Base-by-base conservation (phyloP, 495 filamentous ascomycete species). In the Penicillium malachiteum region DNA sequence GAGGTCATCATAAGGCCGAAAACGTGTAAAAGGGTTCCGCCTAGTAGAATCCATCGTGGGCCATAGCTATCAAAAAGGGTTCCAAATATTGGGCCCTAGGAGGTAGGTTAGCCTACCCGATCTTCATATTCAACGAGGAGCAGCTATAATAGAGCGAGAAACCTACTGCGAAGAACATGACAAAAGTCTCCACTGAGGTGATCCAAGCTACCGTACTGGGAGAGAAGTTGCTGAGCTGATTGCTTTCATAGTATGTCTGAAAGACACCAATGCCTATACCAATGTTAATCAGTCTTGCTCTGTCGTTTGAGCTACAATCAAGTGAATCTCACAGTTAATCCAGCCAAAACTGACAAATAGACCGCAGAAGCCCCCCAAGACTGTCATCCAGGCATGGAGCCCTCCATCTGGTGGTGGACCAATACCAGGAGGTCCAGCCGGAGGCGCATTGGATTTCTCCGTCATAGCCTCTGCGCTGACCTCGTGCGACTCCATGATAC, bases 11-110 rank as follows among this genome's bases (percentile, higher is more conserved):
- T 90, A 7, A 91, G 65, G 6, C 87, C 87, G 55, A 90, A 85
- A 50, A 86, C 72, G 57, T 90, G 85, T 34, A 86, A 59, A 34
- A 87, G 67, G 7, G 81, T 81, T 7, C 88, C 89, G 1, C 72
- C 66, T 0, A 85, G 55, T 13, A 94, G 70, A 18, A 91, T 74
- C 60, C 75, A 87, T 39, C 79, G 76, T 7, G 90, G 87, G 3
- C 89, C 89, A 52, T 89, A 85, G 55, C 81, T 85, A 63, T 96
- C 91, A 60, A 86, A 92, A 13, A 91, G 56, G 33, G 84, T 59
- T 38, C 81, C 77, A 41, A 82, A 73, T 37, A 85, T 39, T 5
- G 79, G 73, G 39, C 80, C 78, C 59, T 68, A n/a, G 1, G 4
- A 8, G 13, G n/a, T n/a, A n/a, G n/a, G n/a, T n/a, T n/a, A n/a